Evolutionary conservation across 192 early-diverging fungal genomes (phyloP), one percentile per base, ranked within the genome.

Genomic region (Pilaira anomala): DNA sequence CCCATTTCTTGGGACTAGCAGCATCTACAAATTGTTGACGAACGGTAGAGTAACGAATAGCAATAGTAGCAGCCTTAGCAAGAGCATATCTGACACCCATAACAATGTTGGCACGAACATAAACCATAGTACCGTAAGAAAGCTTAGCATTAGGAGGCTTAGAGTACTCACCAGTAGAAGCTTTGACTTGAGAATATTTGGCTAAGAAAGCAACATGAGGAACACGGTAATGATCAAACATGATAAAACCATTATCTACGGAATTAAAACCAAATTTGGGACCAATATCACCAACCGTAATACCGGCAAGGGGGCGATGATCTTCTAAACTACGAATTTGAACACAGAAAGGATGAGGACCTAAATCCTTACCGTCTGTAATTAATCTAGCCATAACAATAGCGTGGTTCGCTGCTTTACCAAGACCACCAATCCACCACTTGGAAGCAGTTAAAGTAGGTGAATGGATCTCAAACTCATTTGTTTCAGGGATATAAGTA

Each of bases 351-450:
- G 91, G 87, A 63, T 89, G 88, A 7, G 89, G 86, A n/a, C 93
- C 93, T 60, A 77, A 77, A 56, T 84, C 82, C 70, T 91, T 90
- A 65, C 90, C 91, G 29, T 72, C 70, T 26, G 88, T 80, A 45
- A 91, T 78, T 18, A 95, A 71, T 50, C 84, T 79, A 18, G 91
- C 93, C 85, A 91, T 91, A 7, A 95, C 91, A 41, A 95, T 84
- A 8, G 93, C 89, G 62, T 95, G 91, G 25, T 85, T 91, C 16
- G 86, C 85, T 5, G 85, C 85, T 44, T 87, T 84, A 64, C 91
- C 91, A 19, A 95, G 77, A 25, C 87, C 88, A 45, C 91, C 93
- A 41, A 87, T 81, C 93, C 93, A 95, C 91, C 93, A 95, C 75
- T 95, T 95, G 73, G 82, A 72, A 0, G 90, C 79, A 46, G 90